Base-by-base conservation (phyloP, 2,329 filamentous ascomycete species). In the Sporothrix sp. region DNA sequence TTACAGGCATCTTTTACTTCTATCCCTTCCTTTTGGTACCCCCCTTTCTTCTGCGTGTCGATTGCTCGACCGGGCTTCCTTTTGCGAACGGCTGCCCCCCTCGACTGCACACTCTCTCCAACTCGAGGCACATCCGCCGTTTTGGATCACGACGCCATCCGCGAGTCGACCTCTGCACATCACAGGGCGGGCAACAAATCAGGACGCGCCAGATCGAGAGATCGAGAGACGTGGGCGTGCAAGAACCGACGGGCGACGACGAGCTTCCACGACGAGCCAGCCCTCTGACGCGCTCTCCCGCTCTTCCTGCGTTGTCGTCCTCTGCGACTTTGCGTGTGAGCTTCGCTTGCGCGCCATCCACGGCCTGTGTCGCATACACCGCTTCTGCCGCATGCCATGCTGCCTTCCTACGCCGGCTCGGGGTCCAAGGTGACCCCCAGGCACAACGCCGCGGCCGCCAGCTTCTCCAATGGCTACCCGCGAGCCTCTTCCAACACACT, bases 381-480 rank as follows among this genome's bases (percentile, higher is more conserved):
- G 7, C 20, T 16, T 27, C 32, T 18, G 37, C 33, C 44, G 43
- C 50, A 52, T 45, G 45, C 48, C 65, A 81, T 82, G 79, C 70
- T 82, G 63, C 79, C 79, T 58, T 75, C 76, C 61, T 76, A 81
- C 72, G 66, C 72, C 57, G 72, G 71, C 52, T 68, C 71, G 59
- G 68, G 70, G 64, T 70, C 69, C 65, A 82, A 81, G 72, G 85
- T 84, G 81, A 89, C 93, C 81, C 86, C 91, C 66, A 81, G 88
- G 73, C 87, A 95, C 75, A 78, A 85, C 65, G 71, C 73, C 25
- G 32, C 46, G 55, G 71, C 72, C 68, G 72, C 72, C 67, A 83
- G 83, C 66, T 91, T 85, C 68, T 80, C 84, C 56, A 95, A 93
- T 72, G 90, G 88, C 64, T 90, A 90, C 66, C 84, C 85, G 57